These are phyloP conservation scores for Rhynchosporium graminicola DNA, from an alignment of 2,329 filamentous ascomycete genomes.

Conservation along the genomic window DNA sequence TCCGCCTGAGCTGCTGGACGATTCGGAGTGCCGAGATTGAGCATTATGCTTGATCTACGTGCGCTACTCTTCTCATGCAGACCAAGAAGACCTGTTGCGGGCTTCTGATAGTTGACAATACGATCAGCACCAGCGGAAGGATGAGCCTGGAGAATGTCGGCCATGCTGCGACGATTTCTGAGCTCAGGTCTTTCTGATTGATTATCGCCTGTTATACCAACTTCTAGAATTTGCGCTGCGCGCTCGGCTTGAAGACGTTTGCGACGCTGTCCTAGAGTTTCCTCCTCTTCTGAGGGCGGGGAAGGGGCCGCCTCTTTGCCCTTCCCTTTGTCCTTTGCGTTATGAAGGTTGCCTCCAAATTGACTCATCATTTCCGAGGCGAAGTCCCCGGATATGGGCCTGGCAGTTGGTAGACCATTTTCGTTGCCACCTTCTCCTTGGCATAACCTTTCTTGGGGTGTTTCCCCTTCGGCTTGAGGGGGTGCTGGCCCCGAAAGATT, in stretches of 20 bases:
- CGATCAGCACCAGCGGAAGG: slow-evolving; percentile 43
- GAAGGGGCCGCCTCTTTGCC: slow-evolving; percentile 39
- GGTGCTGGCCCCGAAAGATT: slow-evolving; percentile 27
- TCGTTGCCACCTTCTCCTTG: slow-evolving; percentile 56
- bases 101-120: slow-evolving; percentile 28
- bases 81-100: slow-evolving; percentile 36
- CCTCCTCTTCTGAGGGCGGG: slow-evolving; percentile 59
- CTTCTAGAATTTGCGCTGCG: slow-evolving; percentile 62
- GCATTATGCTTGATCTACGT: slow-evolving; percentile 33
- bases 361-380: slow-evolving; percentile 68
- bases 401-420: slow-evolving; percentile 32
- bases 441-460: slow-evolving; percentile 64
- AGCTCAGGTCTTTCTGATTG: slow-evolving; percentile 28
- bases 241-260: slow-evolving; percentile 70
- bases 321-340: slow-evolving; percentile 44
- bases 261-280: slow-evolving; percentile 77
- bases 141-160: slow-evolving; percentile 52
- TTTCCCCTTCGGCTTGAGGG: slow-evolving; percentile 57
- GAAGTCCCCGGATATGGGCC: slow-evolving; percentile 66
- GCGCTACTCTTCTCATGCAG: slow-evolving; percentile 37
- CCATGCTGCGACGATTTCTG: slow-evolving; percentile 46
- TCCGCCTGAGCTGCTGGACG: slow-evolving; percentile 16
- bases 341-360: slow-evolving; percentile 51
- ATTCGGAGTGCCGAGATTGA: slow-evolving; percentile 31
- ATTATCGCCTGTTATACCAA: slow-evolving; percentile 40